Evolutionary conservation across 306 rosid genomes (phyloP).

Genomic region (Vicia sativa): DNA sequence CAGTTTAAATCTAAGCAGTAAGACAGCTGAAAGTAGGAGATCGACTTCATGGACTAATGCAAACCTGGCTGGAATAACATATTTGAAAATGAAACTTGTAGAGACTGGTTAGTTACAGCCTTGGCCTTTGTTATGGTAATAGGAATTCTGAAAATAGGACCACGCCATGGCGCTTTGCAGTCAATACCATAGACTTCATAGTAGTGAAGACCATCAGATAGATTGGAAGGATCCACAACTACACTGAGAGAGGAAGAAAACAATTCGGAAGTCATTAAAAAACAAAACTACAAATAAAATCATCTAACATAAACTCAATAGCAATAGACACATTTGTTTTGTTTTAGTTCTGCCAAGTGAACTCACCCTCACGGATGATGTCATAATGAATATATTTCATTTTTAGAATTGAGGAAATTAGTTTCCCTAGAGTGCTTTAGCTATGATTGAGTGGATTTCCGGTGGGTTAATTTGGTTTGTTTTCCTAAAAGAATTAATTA

Average conservation of each 20-base stretch:
- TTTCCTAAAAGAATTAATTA: constrained; percentile 15
- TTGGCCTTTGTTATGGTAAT: constrained; percentile 83
- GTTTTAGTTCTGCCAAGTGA: not conserved
- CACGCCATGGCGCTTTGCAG: constrained; percentile 97
- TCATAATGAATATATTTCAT: constrained; percentile 3
- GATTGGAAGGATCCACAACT: constrained; percentile 82
- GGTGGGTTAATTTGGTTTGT: not conserved
- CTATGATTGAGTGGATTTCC: not conserved
- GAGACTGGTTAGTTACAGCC: constrained; percentile 61
- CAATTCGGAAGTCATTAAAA: constrained; percentile 28
- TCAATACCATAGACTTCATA: constrained; percentile 85
- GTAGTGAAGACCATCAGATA: constrained; percentile 86
- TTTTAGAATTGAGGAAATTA: constrained; percentile 23
- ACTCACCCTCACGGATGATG: constrained; percentile 2
- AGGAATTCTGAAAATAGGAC: constrained; percentile 96
- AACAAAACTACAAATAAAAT: constrained; percentile 25
- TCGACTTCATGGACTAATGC: constrained; percentile 26
- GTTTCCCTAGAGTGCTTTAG: not conserved
- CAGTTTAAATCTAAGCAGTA: constrained; percentile 21
- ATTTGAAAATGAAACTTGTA: constrained; percentile 64
- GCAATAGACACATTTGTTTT: constrained; percentile 6
- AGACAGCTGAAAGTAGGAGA: constrained; percentile 36
- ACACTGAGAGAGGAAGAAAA: constrained; percentile 58
- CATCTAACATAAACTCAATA: constrained; percentile 21
- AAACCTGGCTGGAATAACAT: constrained; percentile 88